Evolutionary conservation across 1,284 basidiomycete genomes (phyloP).

Genomic region (Earliella scabrosa): DNA sequence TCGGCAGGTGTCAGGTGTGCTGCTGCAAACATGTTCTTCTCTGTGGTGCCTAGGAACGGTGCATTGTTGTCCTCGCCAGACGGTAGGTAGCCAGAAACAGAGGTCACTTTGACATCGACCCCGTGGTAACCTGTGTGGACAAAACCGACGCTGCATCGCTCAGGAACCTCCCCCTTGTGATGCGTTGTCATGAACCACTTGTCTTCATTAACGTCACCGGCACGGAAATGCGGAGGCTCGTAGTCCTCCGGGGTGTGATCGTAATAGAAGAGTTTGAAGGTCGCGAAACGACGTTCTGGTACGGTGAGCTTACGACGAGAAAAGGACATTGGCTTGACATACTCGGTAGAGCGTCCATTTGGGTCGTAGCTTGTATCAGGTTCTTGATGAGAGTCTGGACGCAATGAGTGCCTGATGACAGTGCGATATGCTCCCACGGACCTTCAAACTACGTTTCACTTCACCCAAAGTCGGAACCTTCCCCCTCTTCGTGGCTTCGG

Average conservation of each 20-base stretch:
- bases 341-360: slow-evolving; percentile 81
- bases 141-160: slow-evolving; percentile 68
- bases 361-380: slow-evolving; percentile 72
- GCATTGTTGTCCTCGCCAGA: slow-evolving; percentile 63
- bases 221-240: slow-evolving; percentile 74
- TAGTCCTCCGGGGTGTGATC: slow-evolving; percentile 76
- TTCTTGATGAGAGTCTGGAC: slow-evolving; percentile 68
- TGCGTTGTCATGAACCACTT: slow-evolving; percentile 82
- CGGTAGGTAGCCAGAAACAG: slow-evolving; percentile 74
- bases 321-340: slow-evolving; percentile 26
- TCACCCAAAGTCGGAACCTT: slow-evolving; percentile 69
- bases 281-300: slow-evolving; percentile 76
- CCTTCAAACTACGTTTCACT: slow-evolving; percentile 77
- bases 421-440: slow-evolving; percentile 27
- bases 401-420: not conserved
- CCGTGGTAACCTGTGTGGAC: slow-evolving; percentile 75
- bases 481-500: slow-evolving; percentile 57
- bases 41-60: slow-evolving; percentile 56
- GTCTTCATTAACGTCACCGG: slow-evolving; percentile 68
- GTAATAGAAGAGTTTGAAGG: slow-evolving; percentile 84
- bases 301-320: not conserved
- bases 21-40: slow-evolving; percentile 33
- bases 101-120: slow-evolving; percentile 69
- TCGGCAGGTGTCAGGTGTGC: slow-evolving; percentile 56
- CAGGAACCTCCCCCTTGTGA: slow-evolving; percentile 65